Evolutionary conservation across 2,329 filamentous ascomycete species (phyloP).

Genomic region (Sporothrix pseudoabietina): DNA sequence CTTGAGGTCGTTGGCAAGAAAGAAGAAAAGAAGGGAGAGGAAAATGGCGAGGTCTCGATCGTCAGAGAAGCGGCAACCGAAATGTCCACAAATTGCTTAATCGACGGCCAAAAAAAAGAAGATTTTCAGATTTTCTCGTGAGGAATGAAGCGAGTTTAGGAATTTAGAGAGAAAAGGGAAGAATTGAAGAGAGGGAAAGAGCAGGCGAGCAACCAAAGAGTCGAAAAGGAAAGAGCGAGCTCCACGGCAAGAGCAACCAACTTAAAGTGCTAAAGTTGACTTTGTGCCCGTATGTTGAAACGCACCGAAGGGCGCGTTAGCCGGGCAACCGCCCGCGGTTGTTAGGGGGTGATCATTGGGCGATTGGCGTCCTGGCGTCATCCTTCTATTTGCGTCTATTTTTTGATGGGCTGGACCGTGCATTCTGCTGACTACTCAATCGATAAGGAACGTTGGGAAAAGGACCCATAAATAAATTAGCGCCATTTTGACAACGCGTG

Average conservation of each 20-base stretch:
- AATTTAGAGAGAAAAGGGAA: slow-evolving; percentile 22
- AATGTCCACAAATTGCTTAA: slow-evolving; percentile 1
- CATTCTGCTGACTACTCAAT: slow-evolving; percentile 19
- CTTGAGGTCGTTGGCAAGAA: not conserved
- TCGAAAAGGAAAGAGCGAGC: slow-evolving; percentile 21
- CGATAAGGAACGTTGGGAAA: not conserved
- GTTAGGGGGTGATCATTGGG: slow-evolving; percentile 29
- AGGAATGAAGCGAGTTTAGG: slow-evolving; percentile 26
- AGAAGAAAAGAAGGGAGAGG: not conserved
- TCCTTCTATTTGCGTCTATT: not conserved
- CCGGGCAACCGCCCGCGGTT: slow-evolving; percentile 32
- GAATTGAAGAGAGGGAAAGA: slow-evolving; percentile 22
- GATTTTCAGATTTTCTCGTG: slow-evolving; percentile 13
- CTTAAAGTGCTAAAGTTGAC: slow-evolving; percentile 29
- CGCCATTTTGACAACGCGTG: not conserved
- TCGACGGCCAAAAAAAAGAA: not conserved
- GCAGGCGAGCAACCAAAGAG: not conserved
- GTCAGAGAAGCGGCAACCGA: not conserved
- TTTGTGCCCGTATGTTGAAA: slow-evolving; percentile 31
- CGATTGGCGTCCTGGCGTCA: slow-evolving; percentile 17
- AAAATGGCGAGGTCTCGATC: slow-evolving; percentile 8
- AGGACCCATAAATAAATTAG: not conserved
- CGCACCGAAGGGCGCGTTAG: slow-evolving; percentile 26
- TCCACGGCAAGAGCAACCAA: slow-evolving; percentile 8
- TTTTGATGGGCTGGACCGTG: slow-evolving; percentile 21